Base-by-base conservation (phyloP, 352 stramenopile species). In the Pythium myriotylum region DNA sequence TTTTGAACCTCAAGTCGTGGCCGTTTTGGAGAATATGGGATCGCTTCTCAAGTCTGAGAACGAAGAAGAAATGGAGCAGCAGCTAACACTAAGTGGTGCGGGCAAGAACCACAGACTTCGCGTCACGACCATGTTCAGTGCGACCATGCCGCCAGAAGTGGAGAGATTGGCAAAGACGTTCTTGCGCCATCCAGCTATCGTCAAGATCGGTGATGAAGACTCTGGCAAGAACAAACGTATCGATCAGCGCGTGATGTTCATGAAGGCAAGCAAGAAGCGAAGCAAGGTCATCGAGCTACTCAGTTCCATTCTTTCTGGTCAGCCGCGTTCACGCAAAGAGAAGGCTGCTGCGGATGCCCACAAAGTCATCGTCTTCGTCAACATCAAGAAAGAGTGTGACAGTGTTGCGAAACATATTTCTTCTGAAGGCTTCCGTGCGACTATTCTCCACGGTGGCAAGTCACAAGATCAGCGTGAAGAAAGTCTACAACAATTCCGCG, bases 361-460 rank as follows among this genome's bases (percentile, higher is more conserved):
- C 26, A 98, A 99, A 79, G 88, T 98, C 42, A 99, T 99, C 57
- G 95, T 99, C n/a, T 99, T 99, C 76, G 97, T 99, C 58, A 99
- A 99, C 76, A 94, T 98, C 67, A 99, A 99, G 88, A 98, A 98
- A 68, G 87, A 96, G 62, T 97, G 94, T 51, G 97, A 99, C 68
- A 76, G 89, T n/a, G 87, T 99, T n/a, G 89, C 79, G 20, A 92
- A 96, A 50, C 87, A 96, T 58, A 76, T 99, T 19, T 94, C 97
- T 46, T 89, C 75, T 32, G 77, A 88, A 41, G 95, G 96, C 27
- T 95, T 97, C 62, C 77, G 84, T 14, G 87, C 80, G 64, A 97
- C 96, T 1, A 96, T 98, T n/a, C 74, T 99, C 33, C 97, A 99
- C 67, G 97, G 96, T 72, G 97, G 96, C 39, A 99, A 99, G 67